Evolutionary conservation across 495 filamentous ascomycete species (phyloP).

Genomic region (Astrocystis sublimbata): DNA sequence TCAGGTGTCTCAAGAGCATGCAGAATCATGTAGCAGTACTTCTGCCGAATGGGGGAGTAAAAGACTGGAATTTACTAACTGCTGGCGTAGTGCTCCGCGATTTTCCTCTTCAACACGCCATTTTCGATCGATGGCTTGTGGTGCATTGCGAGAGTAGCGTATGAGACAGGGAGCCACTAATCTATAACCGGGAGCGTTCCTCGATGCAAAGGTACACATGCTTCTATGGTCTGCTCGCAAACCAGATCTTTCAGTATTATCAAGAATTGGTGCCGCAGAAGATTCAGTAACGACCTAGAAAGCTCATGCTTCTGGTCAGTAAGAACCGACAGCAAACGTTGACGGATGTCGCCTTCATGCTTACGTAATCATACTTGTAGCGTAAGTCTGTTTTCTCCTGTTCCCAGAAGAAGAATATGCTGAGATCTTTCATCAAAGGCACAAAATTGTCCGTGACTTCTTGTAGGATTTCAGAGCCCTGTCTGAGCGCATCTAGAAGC

Average conservation of each 20-base stretch:
- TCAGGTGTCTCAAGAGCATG: too few relatives aligned
- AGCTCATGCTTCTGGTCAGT: neutral
- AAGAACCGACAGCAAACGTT: neutral
- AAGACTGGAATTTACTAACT: too few relatives aligned
- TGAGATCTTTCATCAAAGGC: constrained; percentile 45
- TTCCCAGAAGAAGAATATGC: constrained; percentile 49
- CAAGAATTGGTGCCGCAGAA: constrained; percentile 40
- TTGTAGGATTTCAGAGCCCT: constrained; percentile 42
- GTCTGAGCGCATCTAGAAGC: constrained; percentile 34
- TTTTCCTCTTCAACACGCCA: constrained; percentile 1
- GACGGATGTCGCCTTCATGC: neutral
- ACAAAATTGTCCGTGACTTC: constrained; percentile 47
- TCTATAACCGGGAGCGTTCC: constrained; percentile 9
- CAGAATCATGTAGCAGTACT: too few relatives aligned
- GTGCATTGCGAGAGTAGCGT: constrained; percentile 12
- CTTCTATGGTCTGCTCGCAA: constrained; percentile 30
- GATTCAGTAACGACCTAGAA: constrained; percentile 31
- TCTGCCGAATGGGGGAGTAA: too few relatives aligned
- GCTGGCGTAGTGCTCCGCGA: neutral
- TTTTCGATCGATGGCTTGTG: neutral
- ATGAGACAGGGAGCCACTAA: constrained; percentile 3
- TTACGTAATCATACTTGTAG: constrained; percentile 32
- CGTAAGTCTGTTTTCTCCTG: constrained; percentile 40
- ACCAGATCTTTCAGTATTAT: constrained; percentile 36
- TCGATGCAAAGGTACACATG: constrained; percentile 11